Percentiles rank a stretch among this genome's conserved stretches.
Conservation (phyloP, 208 protist genomes). For the Phytomonas francai region DNA sequence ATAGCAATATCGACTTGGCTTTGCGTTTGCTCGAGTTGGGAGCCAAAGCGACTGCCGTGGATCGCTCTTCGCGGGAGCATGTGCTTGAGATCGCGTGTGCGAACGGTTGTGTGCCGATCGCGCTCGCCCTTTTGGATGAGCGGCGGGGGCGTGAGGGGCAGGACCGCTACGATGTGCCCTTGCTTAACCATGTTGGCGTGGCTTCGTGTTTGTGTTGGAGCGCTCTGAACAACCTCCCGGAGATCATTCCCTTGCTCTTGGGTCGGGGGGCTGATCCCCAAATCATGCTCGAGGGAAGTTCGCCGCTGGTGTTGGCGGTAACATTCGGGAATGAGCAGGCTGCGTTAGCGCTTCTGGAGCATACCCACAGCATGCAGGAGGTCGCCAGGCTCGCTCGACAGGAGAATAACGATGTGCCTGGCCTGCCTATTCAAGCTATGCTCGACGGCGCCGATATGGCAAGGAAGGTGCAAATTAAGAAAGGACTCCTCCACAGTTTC, state of each 20-base stretch:
- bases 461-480: neutral
- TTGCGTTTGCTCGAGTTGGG: conserved; percentile 58
- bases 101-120: conserved; percentile 50
- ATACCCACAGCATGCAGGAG: conserved; percentile 8
- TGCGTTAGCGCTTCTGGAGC: conserved; percentile 43
- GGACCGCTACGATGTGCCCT: conserved; percentile 29
- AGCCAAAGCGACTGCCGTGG: conserved; percentile 47
- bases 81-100: conserved; percentile 71
- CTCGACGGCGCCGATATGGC: neutral
- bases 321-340: conserved; percentile 54
- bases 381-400: neutral
- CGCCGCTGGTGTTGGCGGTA: conserved; percentile 62
- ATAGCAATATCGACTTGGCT: conserved; percentile 41
- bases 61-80: conserved; percentile 54
- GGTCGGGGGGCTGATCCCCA: conserved; percentile 44
- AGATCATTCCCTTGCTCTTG: conserved; percentile 47
- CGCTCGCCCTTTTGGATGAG: conserved; percentile 31
- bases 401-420: neutral
- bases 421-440: neutral
- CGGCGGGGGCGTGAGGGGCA: conserved; percentile 6
- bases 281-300: conserved; percentile 47
- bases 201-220: conserved; percentile 76
- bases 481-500: neutral
- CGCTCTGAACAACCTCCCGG: conserved; percentile 62
- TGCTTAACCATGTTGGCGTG: conserved; percentile 67